Percentiles rank a stretch among this genome's conserved stretches.
These are phyloP conservation scores for Boechera divaricarpa DNA, from an alignment of 345 rosid species.

Conservation along the genomic window DNA sequence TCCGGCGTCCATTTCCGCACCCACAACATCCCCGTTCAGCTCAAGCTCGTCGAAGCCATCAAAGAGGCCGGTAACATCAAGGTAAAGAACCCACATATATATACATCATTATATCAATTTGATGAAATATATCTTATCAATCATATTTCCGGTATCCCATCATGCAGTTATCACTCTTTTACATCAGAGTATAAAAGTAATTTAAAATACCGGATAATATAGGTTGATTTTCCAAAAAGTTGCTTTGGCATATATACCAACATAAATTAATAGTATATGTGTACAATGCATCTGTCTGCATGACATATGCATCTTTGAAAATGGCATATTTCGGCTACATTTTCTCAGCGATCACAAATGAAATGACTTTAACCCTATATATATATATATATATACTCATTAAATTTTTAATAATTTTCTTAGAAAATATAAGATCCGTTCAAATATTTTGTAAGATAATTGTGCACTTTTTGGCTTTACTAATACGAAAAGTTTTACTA, in stretches of 20 bases:
- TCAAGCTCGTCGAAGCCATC: constrained; percentile 77
- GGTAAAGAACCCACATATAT: constrained; percentile 44
- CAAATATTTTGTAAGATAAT: not conserved
- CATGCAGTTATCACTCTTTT: not conserved
- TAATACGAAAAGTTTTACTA: not conserved
- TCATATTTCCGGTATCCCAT: not conserved
- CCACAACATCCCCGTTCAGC: constrained; percentile 73
- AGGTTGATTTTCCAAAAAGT: not conserved
- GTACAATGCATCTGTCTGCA: not conserved
- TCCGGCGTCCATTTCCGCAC: constrained; percentile 80
- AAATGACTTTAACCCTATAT: not conserved
- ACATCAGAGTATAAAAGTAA: not conserved
- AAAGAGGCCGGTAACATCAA: constrained; percentile 76
- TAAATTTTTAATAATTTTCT: not conserved
- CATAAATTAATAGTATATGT: not conserved
- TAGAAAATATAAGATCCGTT: not conserved
- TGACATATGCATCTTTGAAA: constrained; percentile 14
- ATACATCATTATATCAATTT: not conserved
- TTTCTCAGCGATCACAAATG: not conserved
- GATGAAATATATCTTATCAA: not conserved
- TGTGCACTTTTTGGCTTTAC: not conserved
- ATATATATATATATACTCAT: not conserved
- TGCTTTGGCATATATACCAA: not conserved
- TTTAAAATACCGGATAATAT: not conserved
- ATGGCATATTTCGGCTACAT: not conserved